Evolutionary conservation across 495 filamentous ascomycete species (phyloP).

Genomic region (Darksidea phi): DNA sequence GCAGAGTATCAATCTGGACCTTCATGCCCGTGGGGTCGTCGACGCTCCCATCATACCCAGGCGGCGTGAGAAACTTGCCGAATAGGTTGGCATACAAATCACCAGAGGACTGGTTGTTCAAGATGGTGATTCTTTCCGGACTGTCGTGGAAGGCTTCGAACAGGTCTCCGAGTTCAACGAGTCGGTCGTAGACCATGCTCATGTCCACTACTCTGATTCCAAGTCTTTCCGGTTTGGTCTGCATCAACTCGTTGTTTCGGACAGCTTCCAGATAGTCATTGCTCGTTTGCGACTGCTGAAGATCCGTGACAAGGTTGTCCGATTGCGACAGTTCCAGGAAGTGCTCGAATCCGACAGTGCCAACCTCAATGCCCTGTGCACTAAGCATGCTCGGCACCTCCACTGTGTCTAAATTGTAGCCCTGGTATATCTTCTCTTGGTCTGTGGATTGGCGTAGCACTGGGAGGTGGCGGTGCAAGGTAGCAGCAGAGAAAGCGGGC

Average conservation of each 20-base stretch:
- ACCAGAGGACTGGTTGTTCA: slow-evolving; percentile 47
- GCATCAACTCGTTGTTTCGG: slow-evolving; percentile 37
- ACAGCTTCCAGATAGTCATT: slow-evolving; percentile 26
- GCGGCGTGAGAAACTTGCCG: slow-evolving; percentile 48
- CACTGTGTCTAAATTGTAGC: slow-evolving; percentile 57
- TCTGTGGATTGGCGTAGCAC: slow-evolving; percentile 37
- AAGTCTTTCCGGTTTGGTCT: slow-evolving; percentile 42
- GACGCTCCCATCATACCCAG: slow-evolving; percentile 41
- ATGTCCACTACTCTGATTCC: slow-evolving; percentile 49
- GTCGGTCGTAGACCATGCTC: slow-evolving; percentile 48
- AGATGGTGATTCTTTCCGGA: slow-evolving; percentile 41
- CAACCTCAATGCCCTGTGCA: slow-evolving; percentile 68
- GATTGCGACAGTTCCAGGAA: slow-evolving; percentile 67
- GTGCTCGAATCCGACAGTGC: slow-evolving; percentile 71
- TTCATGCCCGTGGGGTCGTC: slow-evolving; percentile 46
- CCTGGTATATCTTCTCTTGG: slow-evolving; percentile 39
- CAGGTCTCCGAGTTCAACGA: slow-evolving; percentile 47
- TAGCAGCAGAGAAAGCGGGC: slow-evolving; percentile 51
- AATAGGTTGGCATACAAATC: slow-evolving; percentile 52
- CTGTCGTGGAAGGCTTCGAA: slow-evolving; percentile 44
- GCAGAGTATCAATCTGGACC: slow-evolving; percentile 53
- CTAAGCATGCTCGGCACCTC: slow-evolving; percentile 74
- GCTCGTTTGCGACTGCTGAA: slow-evolving; percentile 32
- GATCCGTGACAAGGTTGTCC: slow-evolving; percentile 54
- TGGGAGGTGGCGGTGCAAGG: slow-evolving; percentile 50